These are phyloP conservation scores for Russula earlei DNA, from an alignment of 768 basidiomycete genomes.

Conservation along the genomic window DNA sequence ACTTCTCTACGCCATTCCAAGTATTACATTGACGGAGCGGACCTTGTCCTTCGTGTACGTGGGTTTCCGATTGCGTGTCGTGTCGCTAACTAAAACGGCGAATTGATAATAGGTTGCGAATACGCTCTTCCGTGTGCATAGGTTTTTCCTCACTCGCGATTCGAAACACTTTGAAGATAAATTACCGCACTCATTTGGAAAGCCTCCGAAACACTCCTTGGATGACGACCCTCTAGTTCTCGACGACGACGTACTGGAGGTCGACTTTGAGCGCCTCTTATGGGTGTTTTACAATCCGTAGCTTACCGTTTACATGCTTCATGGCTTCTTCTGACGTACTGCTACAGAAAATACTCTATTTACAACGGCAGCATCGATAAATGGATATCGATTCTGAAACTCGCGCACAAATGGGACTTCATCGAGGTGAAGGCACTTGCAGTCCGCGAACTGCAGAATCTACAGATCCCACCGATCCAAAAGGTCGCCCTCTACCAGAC, in stretches of 20 bases:
- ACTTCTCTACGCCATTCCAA: slow-evolving; percentile 24
- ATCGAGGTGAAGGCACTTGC: slow-evolving; percentile 40
- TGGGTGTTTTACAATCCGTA: slow-evolving; percentile 30
- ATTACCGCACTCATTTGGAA: slow-evolving; percentile 15
- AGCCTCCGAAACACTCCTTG: slow-evolving; percentile 22
- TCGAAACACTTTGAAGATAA: slow-evolving; percentile 24
- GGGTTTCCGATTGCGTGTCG: background rate
- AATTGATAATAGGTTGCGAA: slow-evolving; percentile 6
- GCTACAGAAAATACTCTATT: slow-evolving; percentile 42
- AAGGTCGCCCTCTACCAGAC: slow-evolving; percentile 49
- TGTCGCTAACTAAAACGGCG: background rate
- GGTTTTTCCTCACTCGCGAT: slow-evolving; percentile 26
- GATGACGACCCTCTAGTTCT: slow-evolving; percentile 26
- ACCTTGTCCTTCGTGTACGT: slow-evolving; percentile 31
- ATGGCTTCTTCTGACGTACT: background rate
- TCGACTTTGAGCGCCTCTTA: slow-evolving; percentile 25
- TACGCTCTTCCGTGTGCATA: slow-evolving; percentile 10
- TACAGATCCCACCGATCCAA: slow-evolving; percentile 37
- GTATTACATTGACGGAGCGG: slow-evolving; percentile 47
- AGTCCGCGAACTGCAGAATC: slow-evolving; percentile 41
- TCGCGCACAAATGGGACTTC: slow-evolving; percentile 50
- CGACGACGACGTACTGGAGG: slow-evolving; percentile 20
- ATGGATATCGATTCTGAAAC: slow-evolving; percentile 47
- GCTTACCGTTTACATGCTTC: background rate
- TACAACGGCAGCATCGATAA: slow-evolving; percentile 41